Conservation (phyloP, 2,329 filamentous ascomycete genomes). For the Epichloe bromicola region DNA sequence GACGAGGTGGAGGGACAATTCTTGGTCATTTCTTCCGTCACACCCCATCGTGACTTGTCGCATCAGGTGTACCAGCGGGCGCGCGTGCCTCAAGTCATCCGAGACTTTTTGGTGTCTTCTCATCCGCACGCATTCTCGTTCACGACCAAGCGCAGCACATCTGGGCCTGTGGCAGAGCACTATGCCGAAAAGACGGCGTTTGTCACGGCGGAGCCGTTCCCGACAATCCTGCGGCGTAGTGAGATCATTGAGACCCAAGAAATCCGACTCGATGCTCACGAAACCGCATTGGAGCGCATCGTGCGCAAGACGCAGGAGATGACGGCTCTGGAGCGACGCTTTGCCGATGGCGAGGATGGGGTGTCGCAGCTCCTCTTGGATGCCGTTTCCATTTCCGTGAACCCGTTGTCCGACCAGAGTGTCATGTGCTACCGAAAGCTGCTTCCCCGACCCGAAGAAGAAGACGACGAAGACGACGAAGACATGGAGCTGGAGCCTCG, state of each 20-base stretch:
- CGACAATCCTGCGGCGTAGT: slow-evolving; percentile 77
- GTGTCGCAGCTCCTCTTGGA: slow-evolving; percentile 58
- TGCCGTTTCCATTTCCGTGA: slow-evolving; percentile 64
- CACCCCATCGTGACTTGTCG: slow-evolving; percentile 64
- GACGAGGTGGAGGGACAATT: slow-evolving; percentile 87
- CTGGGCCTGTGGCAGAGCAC: slow-evolving; percentile 57
- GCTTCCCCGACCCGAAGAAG: slow-evolving; percentile 39
- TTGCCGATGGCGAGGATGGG: slow-evolving; percentile 59
- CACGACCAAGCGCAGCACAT: slow-evolving; percentile 57
- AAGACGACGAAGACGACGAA: slow-evolving; percentile 10
- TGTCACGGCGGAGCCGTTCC: slow-evolving; percentile 74
- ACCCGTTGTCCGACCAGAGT: slow-evolving; percentile 59
- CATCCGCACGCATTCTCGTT: slow-evolving; percentile 69
- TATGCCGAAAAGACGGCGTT: slow-evolving; percentile 76
- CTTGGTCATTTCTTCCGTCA: slow-evolving; percentile 68
- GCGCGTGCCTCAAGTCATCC: slow-evolving; percentile 67
- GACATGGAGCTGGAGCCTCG: slow-evolving; percentile 37
- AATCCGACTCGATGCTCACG: slow-evolving; percentile 56
- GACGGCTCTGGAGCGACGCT: slow-evolving; percentile 57
- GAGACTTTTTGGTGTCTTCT: slow-evolving; percentile 75
- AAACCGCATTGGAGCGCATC: slow-evolving; percentile 84
- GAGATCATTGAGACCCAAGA: slow-evolving; percentile 64
- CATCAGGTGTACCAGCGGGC: slow-evolving; percentile 81
- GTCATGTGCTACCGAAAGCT: slow-evolving; percentile 67
- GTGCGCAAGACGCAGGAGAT: slow-evolving; percentile 85